These are phyloP conservation scores for Morella rubra DNA, from an alignment of 306 rosid species.

Conservation along the genomic window DNA sequence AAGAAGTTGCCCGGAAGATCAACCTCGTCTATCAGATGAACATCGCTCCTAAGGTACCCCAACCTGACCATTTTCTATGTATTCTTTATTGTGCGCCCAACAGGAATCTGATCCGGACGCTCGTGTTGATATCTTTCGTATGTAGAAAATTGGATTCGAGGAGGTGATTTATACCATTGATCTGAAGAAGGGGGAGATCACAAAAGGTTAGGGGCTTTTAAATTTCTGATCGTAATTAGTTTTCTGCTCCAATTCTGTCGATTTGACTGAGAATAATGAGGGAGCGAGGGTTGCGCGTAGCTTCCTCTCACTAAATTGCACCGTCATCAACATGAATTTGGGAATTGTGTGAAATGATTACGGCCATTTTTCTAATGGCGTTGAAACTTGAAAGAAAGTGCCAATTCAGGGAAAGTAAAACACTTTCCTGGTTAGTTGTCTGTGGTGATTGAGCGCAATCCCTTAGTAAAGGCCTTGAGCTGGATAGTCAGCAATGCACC, in stretches of 20 bases:
- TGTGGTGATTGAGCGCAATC: not conserved
- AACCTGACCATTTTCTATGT: no score
- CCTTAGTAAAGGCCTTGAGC: not conserved
- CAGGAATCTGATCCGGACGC: not conserved
- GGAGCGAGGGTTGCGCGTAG: no score
- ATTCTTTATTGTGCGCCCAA: not conserved
- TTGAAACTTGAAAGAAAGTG: not conserved
- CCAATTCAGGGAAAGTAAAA: not conserved
- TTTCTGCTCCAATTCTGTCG: not conserved
- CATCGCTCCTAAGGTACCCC: slow-evolving; percentile 75
- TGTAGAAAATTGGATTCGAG: slow-evolving; percentile 77
- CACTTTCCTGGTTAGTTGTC: not conserved
- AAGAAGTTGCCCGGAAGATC: slow-evolving; percentile 50
- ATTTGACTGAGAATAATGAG: not conserved
- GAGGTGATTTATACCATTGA: slow-evolving; percentile 74
- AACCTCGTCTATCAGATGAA: slow-evolving; percentile 81
- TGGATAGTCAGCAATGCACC: not conserved
- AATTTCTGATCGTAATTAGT: not conserved
- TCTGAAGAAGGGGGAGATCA: slow-evolving; percentile 85
- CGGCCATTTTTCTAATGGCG: not conserved
- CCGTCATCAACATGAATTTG: no score
- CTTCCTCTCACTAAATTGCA: no score
- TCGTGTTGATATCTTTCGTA: not conserved
- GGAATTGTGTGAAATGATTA: not conserved
- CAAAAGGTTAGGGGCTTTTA: slow-evolving; percentile 53